Percentiles rank a stretch among this genome's conserved stretches.
These are phyloP conservation scores for Furcasterigmium sp. DNA, from an alignment of 2,329 filamentous ascomycete species.

Conservation along the genomic window DNA sequence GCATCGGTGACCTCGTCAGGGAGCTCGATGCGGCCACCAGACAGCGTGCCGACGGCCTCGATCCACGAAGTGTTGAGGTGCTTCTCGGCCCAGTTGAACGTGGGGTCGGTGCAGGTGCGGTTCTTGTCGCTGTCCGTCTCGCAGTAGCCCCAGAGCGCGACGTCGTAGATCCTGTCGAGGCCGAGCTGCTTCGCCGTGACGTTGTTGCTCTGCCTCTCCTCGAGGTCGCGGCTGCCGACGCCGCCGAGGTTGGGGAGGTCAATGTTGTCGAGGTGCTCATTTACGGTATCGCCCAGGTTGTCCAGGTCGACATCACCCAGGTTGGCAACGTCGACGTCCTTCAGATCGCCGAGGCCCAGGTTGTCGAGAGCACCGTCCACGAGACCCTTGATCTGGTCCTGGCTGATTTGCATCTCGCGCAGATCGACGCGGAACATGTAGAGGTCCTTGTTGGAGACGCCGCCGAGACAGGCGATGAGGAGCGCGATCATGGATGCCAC, in stretches of 20 bases:
- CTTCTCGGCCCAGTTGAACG: constrained; percentile 73
- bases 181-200: constrained; percentile 54
- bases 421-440: constrained; percentile 59
- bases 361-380: constrained; percentile 8
- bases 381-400: constrained; percentile 24
- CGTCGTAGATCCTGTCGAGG: constrained; percentile 71
- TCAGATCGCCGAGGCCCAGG: constrained; percentile 20
- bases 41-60: constrained; percentile 42
- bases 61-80: constrained; percentile 61
- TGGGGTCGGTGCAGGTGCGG: constrained; percentile 62
- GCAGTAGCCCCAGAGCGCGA: constrained; percentile 89
- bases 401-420: constrained; percentile 50
- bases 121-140: constrained; percentile 49
- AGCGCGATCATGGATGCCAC: constrained; percentile 70
- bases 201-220: constrained; percentile 29
- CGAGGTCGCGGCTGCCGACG: constrained; percentile 7
- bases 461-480: constrained; percentile 50
- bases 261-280: constrained; percentile 8
- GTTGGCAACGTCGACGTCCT: not conserved
- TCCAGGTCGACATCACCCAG: constrained; percentile 21
- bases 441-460: constrained; percentile 49
- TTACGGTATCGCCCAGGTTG: constrained; percentile 24
- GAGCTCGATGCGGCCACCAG: constrained; percentile 54
- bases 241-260: constrained; percentile 12
- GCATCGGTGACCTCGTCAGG: constrained; percentile 62